Conservation (phyloP, 495 filamentous ascomycete genomes). For the Penicillium goetzii region DNA sequence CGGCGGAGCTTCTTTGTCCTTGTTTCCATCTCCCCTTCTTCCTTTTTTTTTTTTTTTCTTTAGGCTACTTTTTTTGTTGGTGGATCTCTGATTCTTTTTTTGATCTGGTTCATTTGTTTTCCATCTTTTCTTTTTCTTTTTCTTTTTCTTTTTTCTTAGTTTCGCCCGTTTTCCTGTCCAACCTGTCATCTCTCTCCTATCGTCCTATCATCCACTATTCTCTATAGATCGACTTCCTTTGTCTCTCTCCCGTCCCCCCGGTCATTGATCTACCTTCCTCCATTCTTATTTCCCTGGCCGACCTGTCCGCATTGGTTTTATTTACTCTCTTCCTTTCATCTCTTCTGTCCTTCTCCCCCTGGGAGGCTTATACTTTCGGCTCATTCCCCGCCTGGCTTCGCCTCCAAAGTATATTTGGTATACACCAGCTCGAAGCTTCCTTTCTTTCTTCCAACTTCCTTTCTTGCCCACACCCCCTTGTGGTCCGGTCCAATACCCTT, state of each 20-base stretch:
- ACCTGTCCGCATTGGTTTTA: not conserved
- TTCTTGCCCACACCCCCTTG: constrained; percentile 6
- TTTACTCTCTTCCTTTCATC: constrained; percentile 6
- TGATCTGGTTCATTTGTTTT: constrained; percentile 18
- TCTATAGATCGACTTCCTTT: constrained; percentile 4
- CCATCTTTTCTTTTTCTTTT: not conserved
- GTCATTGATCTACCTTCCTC: not conserved
- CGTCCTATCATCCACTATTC: not conserved
- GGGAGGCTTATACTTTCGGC: constrained; percentile 18
- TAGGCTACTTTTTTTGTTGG: not conserved
- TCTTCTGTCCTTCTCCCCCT: constrained; percentile 10
- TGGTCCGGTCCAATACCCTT: constrained; percentile 9
- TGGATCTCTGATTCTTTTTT: constrained; percentile 6
- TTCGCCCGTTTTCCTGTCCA: not conserved
- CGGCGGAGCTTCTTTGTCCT: constrained; percentile 22
- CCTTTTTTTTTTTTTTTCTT: not conserved
- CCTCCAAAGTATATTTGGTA: constrained; percentile 11
- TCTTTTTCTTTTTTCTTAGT: constrained; percentile 2
- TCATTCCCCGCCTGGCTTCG: constrained; percentile 17
- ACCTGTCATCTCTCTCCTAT: not conserved
- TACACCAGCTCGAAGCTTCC: not conserved
- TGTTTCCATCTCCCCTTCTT: too few species aligned
- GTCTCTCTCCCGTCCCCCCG: not conserved
- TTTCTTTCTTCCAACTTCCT: constrained; percentile 10
- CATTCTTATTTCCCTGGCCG: not conserved